Conservation (phyloP, 805 yeast species). For the Zygoascus ofunaensis region DNA sequence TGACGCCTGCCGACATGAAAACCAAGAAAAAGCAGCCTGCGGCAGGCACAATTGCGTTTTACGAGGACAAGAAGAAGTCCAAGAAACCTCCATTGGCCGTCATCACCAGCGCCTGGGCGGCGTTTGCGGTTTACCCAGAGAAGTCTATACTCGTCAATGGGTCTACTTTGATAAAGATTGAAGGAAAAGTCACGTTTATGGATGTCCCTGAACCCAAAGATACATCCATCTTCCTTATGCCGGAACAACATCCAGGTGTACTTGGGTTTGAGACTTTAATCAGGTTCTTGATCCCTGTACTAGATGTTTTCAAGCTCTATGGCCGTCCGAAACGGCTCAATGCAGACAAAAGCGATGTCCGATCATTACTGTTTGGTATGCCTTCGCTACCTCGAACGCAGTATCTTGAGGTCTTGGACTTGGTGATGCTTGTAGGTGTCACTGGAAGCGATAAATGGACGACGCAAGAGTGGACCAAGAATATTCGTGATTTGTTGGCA, state of each 20-base stretch:
- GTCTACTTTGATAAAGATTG: conserved; percentile 80
- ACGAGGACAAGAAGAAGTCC: conserved; percentile 52
- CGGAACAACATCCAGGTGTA: conserved; percentile 74
- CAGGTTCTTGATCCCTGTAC: conserved; percentile 62
- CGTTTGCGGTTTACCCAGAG: conserved; percentile 90
- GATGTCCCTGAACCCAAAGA: conserved; percentile 38
- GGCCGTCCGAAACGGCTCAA: conserved; percentile 72
- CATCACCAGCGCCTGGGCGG: conserved; percentile 56
- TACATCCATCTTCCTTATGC: conserved; percentile 69
- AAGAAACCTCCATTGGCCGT: conserved; percentile 72
- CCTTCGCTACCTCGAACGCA: conserved; percentile 75
- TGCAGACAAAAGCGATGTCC: conserved; percentile 59
- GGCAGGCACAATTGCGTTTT: conserved; percentile 65
- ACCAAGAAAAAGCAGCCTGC: conserved; percentile 34
- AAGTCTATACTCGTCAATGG: conserved; percentile 71
- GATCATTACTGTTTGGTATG: conserved; percentile 66
- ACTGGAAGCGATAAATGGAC: conserved; percentile 42
- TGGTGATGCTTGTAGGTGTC: conserved; percentile 34
- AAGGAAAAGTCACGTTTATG: conserved; percentile 52
- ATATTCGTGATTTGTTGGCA: conserved; percentile 47
- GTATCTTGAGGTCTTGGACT: conserved; percentile 58
- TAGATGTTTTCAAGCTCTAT: conserved; percentile 69
- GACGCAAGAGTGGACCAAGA: conserved; percentile 48
- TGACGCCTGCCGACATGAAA: conserved; percentile 45
- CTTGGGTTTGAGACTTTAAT: conserved; percentile 78